phyloP scores from a whole-genome alignment of 495 filamentous ascomycete genomes.

The Aspergillus avenaceus region DNA sequence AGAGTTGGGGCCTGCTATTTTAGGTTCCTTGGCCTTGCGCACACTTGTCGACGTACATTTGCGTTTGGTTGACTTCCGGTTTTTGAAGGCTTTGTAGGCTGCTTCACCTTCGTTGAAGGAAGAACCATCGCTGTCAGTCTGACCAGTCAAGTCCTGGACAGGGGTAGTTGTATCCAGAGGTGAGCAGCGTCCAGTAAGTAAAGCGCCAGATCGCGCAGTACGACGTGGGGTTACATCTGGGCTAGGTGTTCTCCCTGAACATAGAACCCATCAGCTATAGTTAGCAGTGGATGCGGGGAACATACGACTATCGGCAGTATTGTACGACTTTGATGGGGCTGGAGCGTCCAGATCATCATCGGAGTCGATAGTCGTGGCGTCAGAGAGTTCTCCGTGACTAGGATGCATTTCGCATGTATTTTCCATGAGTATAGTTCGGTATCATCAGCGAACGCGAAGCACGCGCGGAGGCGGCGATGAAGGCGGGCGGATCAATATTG shows the following conservation, averaged over 20 bases:
- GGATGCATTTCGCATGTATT: too few relatives aligned
- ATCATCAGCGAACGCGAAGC: background rate
- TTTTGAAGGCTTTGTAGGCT: slow-evolving; percentile 56
- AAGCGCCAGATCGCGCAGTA: background rate
- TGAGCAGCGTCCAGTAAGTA: slow-evolving; percentile 8
- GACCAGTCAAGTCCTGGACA: slow-evolving; percentile 13
- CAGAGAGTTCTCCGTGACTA: slow-evolving; percentile 13
- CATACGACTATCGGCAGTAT: slow-evolving; percentile 11
- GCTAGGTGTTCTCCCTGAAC: background rate
- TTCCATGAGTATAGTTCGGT: too few relatives aligned
- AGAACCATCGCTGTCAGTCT: slow-evolving; percentile 34
- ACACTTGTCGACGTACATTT: slow-evolving; percentile 47
- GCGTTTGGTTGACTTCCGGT: slow-evolving; percentile 52
- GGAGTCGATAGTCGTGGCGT: slow-evolving; percentile 27
- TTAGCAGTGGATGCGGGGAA: background rate
- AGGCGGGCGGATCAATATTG: slow-evolving; percentile 1
- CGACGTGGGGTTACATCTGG: background rate
- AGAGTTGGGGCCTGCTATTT: slow-evolving; percentile 17
- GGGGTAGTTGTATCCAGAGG: slow-evolving; percentile 14
- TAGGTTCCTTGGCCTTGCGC: slow-evolving; percentile 39
- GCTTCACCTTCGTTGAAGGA: slow-evolving; percentile 45
- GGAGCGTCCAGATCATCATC: slow-evolving; percentile 40
- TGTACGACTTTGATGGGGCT: slow-evolving; percentile 11
- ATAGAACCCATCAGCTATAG: background rate
- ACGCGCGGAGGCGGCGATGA: slow-evolving; percentile 10